Percentiles rank a stretch among this genome's conserved stretches.
phyloP scores from a whole-genome alignment of 2,329 filamentous ascomycete genomes.

The Colletotrichum viniferum region DNA sequence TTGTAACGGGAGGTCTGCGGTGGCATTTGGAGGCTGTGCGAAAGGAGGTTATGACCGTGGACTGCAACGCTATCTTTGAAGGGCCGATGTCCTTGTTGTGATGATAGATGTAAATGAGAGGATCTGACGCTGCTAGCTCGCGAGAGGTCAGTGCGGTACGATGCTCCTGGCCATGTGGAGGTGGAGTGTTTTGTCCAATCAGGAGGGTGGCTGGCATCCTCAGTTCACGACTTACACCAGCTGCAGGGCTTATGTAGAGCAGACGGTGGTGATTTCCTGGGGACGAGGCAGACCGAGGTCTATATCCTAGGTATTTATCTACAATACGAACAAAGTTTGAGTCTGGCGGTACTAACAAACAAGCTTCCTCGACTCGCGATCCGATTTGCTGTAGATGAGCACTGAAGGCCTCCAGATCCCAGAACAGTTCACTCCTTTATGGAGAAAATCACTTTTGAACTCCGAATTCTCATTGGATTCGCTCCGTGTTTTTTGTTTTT shows the following conservation, averaged over 20 bases:
- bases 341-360: too few relatives aligned
- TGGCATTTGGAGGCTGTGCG: not conserved
- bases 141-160: not conserved
- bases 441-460: too few relatives aligned
- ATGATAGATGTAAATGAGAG: not conserved
- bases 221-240: not conserved
- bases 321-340: too few relatives aligned
- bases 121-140: not conserved
- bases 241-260: not conserved
- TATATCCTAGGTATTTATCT: too few relatives aligned
- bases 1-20: not conserved
- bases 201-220: fast-evolving
- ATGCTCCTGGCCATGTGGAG: not conserved
- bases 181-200: not conserved
- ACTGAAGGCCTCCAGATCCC: too few relatives aligned
- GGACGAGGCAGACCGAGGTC: too few relatives aligned
- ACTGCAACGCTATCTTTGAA: not conserved
- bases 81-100: not conserved
- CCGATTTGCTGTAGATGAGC: too few relatives aligned
- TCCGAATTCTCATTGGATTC: too few relatives aligned
- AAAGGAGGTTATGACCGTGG: not conserved
- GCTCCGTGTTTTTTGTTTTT: too few relatives aligned
- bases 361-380: too few relatives aligned
- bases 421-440: too few relatives aligned
- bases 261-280: not conserved